These are phyloP conservation scores for Colletotrichum horii DNA, from an alignment of 2,329 filamentous ascomycete genomes.

Conservation along the genomic window DNA sequence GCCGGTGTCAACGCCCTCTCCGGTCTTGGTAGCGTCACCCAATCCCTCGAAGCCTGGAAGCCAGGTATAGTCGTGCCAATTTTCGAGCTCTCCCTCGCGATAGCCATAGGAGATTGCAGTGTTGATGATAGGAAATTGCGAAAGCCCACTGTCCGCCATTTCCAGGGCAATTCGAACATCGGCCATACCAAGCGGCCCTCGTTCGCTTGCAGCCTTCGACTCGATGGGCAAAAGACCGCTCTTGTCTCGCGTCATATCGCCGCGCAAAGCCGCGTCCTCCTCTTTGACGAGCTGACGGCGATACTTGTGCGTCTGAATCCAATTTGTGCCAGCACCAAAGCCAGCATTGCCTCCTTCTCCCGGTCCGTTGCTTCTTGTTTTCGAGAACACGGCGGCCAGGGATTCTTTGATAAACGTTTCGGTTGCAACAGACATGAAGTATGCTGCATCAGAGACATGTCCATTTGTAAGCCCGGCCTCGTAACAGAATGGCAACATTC, in stretches of 20 bases:
- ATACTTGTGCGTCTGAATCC: slow-evolving; percentile 83
- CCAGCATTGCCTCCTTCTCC: slow-evolving; percentile 66
- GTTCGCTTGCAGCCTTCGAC: slow-evolving; percentile 74
- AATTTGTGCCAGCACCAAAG: slow-evolving; percentile 69
- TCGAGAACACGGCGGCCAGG: slow-evolving; percentile 66
- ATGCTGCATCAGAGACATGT: slow-evolving; percentile 63
- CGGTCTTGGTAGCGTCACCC: not conserved
- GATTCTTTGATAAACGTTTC: slow-evolving; percentile 73
- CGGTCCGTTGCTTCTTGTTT: slow-evolving; percentile 69
- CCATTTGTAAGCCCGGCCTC: slow-evolving; percentile 67
- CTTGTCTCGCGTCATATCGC: slow-evolving; percentile 76
- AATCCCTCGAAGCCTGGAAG: slow-evolving; percentile 35
- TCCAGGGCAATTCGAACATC: slow-evolving; percentile 80
- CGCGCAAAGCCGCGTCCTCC: slow-evolving; percentile 74
- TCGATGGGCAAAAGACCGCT: slow-evolving; percentile 82
- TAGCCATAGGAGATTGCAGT: slow-evolving; percentile 74
- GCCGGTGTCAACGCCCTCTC: slow-evolving; percentile 33
- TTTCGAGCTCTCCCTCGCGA: slow-evolving; percentile 77
- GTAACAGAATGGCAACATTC: slow-evolving; percentile 73
- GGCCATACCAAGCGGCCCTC: slow-evolving; percentile 75
- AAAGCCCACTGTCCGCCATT: slow-evolving; percentile 76
- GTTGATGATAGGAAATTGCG: slow-evolving; percentile 77
- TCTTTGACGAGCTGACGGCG: slow-evolving; percentile 76
- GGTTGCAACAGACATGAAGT: slow-evolving; percentile 68
- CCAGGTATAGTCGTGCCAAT: slow-evolving; percentile 66